Base-by-base conservation (phyloP, 2,329 filamentous ascomycete species). In the Tolypocladium paradoxum region DNA sequence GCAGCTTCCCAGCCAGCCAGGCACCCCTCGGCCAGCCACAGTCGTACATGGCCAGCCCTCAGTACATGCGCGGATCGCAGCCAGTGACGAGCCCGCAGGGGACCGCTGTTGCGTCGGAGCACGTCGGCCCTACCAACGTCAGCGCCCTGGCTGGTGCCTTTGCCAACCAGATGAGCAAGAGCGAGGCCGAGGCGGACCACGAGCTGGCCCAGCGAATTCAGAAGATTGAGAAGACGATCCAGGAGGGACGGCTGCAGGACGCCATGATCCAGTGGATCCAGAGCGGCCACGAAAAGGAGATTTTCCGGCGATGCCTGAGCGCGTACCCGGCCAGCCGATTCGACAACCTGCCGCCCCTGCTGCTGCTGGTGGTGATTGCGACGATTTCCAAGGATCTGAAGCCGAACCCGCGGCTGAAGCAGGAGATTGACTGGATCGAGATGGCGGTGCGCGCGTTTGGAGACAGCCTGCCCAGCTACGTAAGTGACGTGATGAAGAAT, bases 251-350 rank as follows among this genome's bases (percentile, higher is more conserved):
- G 36, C 77, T 78, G 53, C 83, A 87, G 61, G 77, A 80, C 51
- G 84, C 81, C 43, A 76, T 84, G 64, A 76, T 86, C 53, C 78
- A 79, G 55, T 87, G 83, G 83, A 77, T 87, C 53, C 83, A 87
- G 67, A 78, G 77, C 58, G 77, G 76, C 18, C 76, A 79, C 35
- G 78, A 83, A 63, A 76, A 83, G 54, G 79, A 83, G 55, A 77
- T 87, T 50, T 87, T 85, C 65, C 73, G 77, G 34, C 68, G 67
- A 34, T 70, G 70, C 56, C 60, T 73, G 12, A 67, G 68, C 56
- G 62, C 66, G 5, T 70, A 70, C 52, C 65, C 67, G 4, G 65
- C 71, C 0, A 57, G 58, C 57, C 71, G 71, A 56, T 73, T 86
- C 54, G 75, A 75, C 53, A 75, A 76, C 34, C 66, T 87, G 50